Evolutionary conservation across 1,284 basidiomycete genomes (phyloP).

Genomic region (Trichosporon faecale): DNA sequence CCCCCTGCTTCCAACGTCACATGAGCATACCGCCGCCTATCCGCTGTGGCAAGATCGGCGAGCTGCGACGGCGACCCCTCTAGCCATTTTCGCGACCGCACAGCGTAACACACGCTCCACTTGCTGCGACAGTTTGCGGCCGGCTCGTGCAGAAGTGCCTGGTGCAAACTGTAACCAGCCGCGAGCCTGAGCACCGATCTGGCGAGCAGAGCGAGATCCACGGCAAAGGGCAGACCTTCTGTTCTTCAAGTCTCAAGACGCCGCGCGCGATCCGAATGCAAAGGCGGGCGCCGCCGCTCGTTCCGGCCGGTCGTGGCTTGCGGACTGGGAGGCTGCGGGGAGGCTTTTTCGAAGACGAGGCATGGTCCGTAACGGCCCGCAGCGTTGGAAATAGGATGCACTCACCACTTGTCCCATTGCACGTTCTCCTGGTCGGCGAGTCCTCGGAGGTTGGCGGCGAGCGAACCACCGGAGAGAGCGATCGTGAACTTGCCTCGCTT

Average conservation of each 20-base stretch:
- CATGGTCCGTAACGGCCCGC: too few relatives aligned
- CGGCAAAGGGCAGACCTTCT: too few relatives aligned
- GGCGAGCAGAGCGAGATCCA: neutral
- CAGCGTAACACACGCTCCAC: neutral
- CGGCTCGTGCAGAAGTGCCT: neutral
- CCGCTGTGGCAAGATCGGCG: neutral
- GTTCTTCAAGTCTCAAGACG: neutral
- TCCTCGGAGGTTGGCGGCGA: constrained; percentile 78
- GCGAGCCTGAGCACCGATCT: neutral
- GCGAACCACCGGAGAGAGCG: constrained; percentile 88
- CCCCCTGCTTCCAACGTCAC: neutral
- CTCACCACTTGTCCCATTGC: constrained; percentile 67
- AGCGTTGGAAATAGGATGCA: neutral
- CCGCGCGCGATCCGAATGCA: neutral
- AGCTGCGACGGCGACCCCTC: neutral
- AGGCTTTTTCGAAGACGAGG: neutral
- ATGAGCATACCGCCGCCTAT: neutral
- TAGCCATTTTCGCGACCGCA: neutral
- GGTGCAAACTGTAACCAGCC: neutral
- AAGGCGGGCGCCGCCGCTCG: neutral
- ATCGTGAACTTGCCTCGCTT: constrained; percentile 90
- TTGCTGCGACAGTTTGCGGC: neutral
- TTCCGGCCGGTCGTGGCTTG: neutral
- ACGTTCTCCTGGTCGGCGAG: constrained; percentile 71
- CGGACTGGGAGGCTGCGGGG: neutral